Conservation (phyloP, 139 green algal genomes). For the Chlorokybus atmophyticus region DNA sequence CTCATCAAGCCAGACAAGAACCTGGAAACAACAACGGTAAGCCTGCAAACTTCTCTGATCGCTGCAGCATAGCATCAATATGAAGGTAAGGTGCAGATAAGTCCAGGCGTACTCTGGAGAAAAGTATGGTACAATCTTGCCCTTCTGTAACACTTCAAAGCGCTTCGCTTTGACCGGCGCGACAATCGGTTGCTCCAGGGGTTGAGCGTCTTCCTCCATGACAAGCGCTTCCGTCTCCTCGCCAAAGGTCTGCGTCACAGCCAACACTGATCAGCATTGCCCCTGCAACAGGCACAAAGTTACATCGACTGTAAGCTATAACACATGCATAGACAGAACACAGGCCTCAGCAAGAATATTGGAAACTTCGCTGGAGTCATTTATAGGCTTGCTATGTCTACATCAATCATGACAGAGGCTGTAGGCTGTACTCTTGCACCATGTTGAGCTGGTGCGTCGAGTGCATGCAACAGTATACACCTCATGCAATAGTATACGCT, state of each 20-base stretch:
- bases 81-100: not conserved
- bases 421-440: too few species aligned
- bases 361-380: too few species aligned
- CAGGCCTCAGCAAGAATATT: too few species aligned
- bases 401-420: too few species aligned
- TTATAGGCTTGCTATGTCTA: too few species aligned
- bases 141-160: constrained; percentile 42
- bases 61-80: too few species aligned
- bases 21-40: too few species aligned
- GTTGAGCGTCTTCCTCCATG: constrained; percentile 96
- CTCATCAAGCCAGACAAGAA: constrained; percentile 67
- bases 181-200: constrained; percentile 91
- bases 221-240: constrained; percentile 78
- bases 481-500: too few species aligned
- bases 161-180: constrained; percentile 62
- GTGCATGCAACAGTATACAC: too few species aligned
- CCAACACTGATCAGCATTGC: too few species aligned
- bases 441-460: too few species aligned
- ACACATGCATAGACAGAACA: not conserved
- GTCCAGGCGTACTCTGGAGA: constrained; percentile 7
- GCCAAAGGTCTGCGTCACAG: constrained; percentile 50
- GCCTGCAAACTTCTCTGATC: too few species aligned
- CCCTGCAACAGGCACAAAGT: not conserved
- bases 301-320: not conserved
- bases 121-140: constrained; percentile 1